phyloP scores from a whole-genome alignment of 2,329 filamentous ascomycete species.

The Fusarium kyushuense region DNA sequence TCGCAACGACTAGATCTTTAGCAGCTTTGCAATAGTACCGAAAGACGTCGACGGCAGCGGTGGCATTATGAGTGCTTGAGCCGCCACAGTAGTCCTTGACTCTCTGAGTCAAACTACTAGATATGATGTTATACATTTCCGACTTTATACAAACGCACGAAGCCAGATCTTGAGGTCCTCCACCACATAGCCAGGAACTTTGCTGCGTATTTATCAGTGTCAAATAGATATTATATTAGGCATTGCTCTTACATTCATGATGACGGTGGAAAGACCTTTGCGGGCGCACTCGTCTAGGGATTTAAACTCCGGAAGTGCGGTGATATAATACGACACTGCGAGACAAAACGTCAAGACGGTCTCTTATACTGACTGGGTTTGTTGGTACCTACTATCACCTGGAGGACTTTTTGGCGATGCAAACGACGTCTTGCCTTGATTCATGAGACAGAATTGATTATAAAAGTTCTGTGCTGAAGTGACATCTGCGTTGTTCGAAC shows the following conservation, averaged over 20 bases:
- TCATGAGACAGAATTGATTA: constrained; percentile 64
- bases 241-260: constrained; percentile 54
- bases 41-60: constrained; percentile 60
- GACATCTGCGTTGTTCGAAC: constrained; percentile 60
- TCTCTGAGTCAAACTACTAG: constrained; percentile 58
- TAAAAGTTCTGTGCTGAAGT: constrained; percentile 64
- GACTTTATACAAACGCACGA: constrained; percentile 66
- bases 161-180: constrained; percentile 62
- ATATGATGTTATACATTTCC: constrained; percentile 58
- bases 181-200: constrained; percentile 57
- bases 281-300: constrained; percentile 61
- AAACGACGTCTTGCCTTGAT: constrained; percentile 62
- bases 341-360: background rate
- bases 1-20: constrained; percentile 55
- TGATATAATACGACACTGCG: constrained; percentile 67
- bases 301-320: constrained; percentile 61
- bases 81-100: constrained; percentile 60
- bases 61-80: constrained; percentile 58
- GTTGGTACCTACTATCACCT: constrained; percentile 60
- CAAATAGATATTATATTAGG: rapidly evolving
- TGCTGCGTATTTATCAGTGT: constrained; percentile 39
- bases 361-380: rapidly evolving
- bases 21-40: constrained; percentile 65
- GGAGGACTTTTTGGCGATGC: constrained; percentile 60
- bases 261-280: constrained; percentile 57